Conservation (phyloP, 2,329 filamentous ascomycete genomes). For the Fusarium sp. region DNA sequence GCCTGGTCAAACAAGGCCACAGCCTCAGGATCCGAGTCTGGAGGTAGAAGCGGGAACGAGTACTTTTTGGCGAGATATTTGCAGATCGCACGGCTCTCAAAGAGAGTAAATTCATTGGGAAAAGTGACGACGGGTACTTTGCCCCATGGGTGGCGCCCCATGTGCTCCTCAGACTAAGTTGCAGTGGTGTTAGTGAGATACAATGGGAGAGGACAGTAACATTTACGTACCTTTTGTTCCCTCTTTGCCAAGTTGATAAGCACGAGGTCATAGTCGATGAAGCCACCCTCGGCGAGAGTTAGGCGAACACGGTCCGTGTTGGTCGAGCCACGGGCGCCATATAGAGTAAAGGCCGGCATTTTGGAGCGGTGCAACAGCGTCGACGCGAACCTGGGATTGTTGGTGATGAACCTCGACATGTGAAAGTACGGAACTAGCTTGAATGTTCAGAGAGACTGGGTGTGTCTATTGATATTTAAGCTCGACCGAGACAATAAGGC, state of each 20-base stretch:
- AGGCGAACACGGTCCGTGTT: constrained; percentile 58
- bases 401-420: constrained; percentile 49
- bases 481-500: neutral
- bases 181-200: constrained; percentile 37
- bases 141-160: constrained; percentile 56
- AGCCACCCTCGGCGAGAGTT: constrained; percentile 57
- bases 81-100: constrained; percentile 61
- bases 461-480: constrained; percentile 18
- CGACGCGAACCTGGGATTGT: constrained; percentile 40
- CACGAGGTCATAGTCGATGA: constrained; percentile 56
- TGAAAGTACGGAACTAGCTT: neutral
- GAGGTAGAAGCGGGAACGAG: constrained; percentile 57
- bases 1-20: constrained; percentile 59
- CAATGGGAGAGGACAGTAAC: neutral
- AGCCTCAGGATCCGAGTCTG: constrained; percentile 53
- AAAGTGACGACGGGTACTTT: constrained; percentile 56
- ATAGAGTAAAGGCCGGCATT: constrained; percentile 58
- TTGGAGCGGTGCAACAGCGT: constrained; percentile 47
- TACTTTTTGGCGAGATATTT: constrained; percentile 60
- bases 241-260: constrained; percentile 53
- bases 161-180: constrained; percentile 51
- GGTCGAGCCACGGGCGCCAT: constrained; percentile 54
- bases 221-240: constrained; percentile 54
- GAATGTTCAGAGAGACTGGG: neutral
- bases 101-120: constrained; percentile 56